phyloP scores from a whole-genome alignment of 257 asterid genomes.

The Fraxinus cuspidata region DNA sequence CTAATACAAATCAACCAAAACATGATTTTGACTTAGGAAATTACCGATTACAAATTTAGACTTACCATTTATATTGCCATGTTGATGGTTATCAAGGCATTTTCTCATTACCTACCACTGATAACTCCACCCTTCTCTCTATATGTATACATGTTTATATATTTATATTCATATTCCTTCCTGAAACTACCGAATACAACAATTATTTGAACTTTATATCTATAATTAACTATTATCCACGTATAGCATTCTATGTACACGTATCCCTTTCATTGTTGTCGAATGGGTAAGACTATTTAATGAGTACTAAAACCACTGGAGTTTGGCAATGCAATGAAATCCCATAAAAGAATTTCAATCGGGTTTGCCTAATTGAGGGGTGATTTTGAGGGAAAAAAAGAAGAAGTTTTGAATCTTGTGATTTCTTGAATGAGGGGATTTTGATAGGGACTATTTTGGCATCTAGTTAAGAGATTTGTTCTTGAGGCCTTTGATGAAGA shows the following conservation, averaged over 20 bases:
- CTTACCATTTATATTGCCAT: conserved; percentile 26
- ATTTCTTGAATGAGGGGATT: conserved; percentile 23
- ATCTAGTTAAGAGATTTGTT: conserved; percentile 37
- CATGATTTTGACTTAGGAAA: too few relatives aligned
- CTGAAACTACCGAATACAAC: conserved; percentile 21
- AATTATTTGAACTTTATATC: conserved; percentile 20
- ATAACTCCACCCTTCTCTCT: conserved; percentile 40
- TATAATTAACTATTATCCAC: conserved; percentile 9
- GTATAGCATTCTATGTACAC: conserved; percentile 8
- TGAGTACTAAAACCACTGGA: conserved; percentile 30
- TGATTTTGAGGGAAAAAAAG: not conserved
- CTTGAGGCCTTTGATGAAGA: conserved; percentile 15
- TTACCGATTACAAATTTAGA: too few relatives aligned
- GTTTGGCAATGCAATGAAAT: conserved; percentile 40
- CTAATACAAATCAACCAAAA: too few relatives aligned
- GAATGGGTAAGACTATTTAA: conserved; percentile 36
- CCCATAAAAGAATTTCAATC: conserved; percentile 26
- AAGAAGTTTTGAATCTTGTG: conserved; percentile 13
- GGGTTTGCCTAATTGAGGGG: not conserved
- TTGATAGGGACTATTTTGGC: conserved; percentile 14
- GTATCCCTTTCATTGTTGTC: conserved; percentile 44
- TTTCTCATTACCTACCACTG: conserved; percentile 54
- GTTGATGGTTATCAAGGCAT: conserved; percentile 28
- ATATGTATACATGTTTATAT: not conserved
- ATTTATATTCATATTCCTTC: conserved; percentile 25